These are phyloP conservation scores for Gossypium lobatum DNA, from an alignment of 441 rosid genomes.

Conservation along the genomic window DNA sequence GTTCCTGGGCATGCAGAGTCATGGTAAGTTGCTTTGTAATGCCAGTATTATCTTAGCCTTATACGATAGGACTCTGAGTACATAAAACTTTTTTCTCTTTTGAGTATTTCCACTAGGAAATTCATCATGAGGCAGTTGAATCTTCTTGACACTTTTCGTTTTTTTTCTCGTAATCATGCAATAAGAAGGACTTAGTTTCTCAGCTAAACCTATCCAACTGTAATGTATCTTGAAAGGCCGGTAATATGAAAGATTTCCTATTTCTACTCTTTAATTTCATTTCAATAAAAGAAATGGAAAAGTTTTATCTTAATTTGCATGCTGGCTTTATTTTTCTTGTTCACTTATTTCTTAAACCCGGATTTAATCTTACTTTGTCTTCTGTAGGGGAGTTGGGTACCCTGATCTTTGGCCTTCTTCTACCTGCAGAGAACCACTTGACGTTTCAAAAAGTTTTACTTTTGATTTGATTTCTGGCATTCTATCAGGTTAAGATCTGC, in stretches of 20 bases:
- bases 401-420: constrained; percentile 91
- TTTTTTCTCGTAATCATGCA: background rate
- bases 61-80: background rate
- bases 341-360: background rate
- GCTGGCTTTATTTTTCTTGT: background rate
- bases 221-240: background rate
- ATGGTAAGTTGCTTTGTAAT: constrained; percentile 44
- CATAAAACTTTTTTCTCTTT: background rate
- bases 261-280: background rate
- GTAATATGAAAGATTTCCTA: background rate
- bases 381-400: constrained; percentile 81
- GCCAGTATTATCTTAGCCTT: background rate
- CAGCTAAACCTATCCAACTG: background rate
- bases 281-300: background rate
- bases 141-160: background rate
- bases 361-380: constrained; percentile 21
- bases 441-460: constrained; percentile 73
- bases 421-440: constrained; percentile 94
- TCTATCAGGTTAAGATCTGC: constrained; percentile 49
- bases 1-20: constrained; percentile 99
- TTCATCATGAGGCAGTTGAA: background rate
- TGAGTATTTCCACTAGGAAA: background rate
- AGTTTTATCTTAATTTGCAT: background rate
- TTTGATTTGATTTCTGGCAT: constrained; percentile 86
- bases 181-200: background rate